Base-by-base conservation (phyloP, 768 basidiomycete species). In the Mrakia gelida region DNA sequence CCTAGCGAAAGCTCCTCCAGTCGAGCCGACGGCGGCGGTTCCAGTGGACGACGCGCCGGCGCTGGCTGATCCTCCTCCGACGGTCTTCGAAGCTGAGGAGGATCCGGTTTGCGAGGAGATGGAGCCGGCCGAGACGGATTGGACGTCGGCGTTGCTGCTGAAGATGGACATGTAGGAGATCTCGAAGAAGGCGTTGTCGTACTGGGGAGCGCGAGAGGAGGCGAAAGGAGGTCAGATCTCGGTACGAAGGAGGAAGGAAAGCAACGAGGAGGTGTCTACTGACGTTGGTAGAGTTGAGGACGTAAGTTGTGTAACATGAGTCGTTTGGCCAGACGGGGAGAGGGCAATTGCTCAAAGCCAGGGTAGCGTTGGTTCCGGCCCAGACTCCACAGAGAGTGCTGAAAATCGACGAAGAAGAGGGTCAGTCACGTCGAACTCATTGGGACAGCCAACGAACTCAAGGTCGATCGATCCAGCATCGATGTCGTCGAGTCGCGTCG, bases 381-480 rank as follows among this genome's bases (percentile, higher is more conserved):
- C 71, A 72, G 18, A 72, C 71, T 72, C 71, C 71, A 9, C 71
- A 72, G n/a, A 73, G 45, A n/a, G 54, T 73, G 28, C 45, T 73
- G 16, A 7, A 7, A 8, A 54, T 26, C n/a, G 32, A 26, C 2
- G 23, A 34, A 32, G 56, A 34, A 32, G 21, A 34, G 28, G 16
- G 5, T 43, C 8, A 43, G 54, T 56, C 28, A 30, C 18, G 30
- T 56, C 15, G 28, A 38, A 9, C 18, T 13, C 61, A 59, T 0
- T 32, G 26, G 1, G 26, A 26, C 11, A 38, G 38, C 3, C 38
- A 38, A 38, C 38, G 38, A 38, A 8, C 38, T 38, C 38, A 38
- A 38, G 38, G 4, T 38, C 4, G 38, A 38, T 38, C 38, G 38
- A 38, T 38, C 38, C 4, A 38, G 38, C 38, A 38, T 38, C 38